A percentile compares a stretch with the other conserved stretches of the same genome.
phyloP scores from a whole-genome alignment of 2,329 filamentous ascomycete genomes.

The Fusarium pseudograminearum region DNA sequence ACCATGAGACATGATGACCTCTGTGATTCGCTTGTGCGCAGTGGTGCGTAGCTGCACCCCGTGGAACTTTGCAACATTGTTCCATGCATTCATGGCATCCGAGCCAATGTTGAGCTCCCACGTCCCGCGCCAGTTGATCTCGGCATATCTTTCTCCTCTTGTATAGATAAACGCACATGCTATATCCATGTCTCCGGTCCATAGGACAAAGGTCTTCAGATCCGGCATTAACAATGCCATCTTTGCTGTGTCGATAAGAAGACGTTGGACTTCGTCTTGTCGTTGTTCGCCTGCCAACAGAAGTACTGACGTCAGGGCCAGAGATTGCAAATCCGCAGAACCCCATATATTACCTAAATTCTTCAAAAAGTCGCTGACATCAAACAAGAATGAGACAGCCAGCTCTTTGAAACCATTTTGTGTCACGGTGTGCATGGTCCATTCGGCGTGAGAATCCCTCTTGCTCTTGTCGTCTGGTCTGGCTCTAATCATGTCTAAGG shows the following conservation, averaged over 20 bases:
- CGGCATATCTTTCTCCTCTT: neutral
- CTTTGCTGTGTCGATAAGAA: neutral
- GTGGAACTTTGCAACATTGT: neutral
- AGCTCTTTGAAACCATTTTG: neutral
- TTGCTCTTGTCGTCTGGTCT: too few species aligned
- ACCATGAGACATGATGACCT: neutral
- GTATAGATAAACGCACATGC: constrained; percentile 7
- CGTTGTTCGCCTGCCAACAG: neutral
- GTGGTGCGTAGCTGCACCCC: too few species aligned
- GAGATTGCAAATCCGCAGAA: neutral
- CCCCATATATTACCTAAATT: too few species aligned
- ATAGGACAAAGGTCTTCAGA: constrained; percentile 2
- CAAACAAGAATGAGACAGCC: neutral
- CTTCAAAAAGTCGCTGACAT: neutral
- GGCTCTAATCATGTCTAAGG: too few species aligned
- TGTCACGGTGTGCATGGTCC: too few species aligned
- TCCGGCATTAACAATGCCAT: neutral
- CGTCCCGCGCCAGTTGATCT: constrained; percentile 7
- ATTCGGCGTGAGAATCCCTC: too few species aligned
- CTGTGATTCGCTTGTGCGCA: neutral
- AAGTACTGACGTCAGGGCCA: neutral
- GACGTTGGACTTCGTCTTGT: fast-evolving
- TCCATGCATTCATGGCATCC: neutral
- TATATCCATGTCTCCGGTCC: neutral
- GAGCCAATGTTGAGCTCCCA: neutral